These are phyloP conservation scores for Aspergillus pseudonomiae DNA, from an alignment of 2,329 filamentous ascomycete genomes.

Conservation along the genomic window DNA sequence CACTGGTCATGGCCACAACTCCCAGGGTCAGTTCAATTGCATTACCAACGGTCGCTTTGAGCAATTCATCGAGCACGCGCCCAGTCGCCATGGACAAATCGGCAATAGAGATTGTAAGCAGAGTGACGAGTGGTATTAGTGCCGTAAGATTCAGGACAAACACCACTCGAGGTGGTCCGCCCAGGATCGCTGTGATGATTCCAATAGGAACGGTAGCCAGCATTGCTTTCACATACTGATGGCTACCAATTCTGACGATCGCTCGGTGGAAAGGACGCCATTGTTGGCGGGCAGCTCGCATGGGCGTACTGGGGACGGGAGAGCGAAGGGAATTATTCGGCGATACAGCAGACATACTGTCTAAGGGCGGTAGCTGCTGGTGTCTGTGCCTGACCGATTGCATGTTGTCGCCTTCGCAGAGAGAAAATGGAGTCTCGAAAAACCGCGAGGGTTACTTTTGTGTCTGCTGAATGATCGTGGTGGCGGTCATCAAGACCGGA, in stretches of 20 bases:
- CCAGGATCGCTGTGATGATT: constrained; percentile 67
- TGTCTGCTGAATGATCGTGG: neutral
- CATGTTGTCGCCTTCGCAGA: neutral
- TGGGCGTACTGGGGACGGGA: neutral
- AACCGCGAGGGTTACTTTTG: neutral
- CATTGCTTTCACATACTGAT: constrained; percentile 67
- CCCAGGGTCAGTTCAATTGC: constrained; percentile 77
- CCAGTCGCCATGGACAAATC: constrained; percentile 67
- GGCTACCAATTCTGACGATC: constrained; percentile 2
- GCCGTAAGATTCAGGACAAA: constrained; percentile 87
- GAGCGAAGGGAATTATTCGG: neutral
- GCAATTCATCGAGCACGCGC: constrained; percentile 76
- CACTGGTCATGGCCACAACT: constrained; percentile 71
- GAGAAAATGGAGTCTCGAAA: neutral
- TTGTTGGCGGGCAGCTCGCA: neutral
- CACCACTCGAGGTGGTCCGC: constrained; percentile 58
- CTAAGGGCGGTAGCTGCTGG: neutral
- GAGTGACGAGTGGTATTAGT: constrained; percentile 77
- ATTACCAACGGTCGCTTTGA: constrained; percentile 86
- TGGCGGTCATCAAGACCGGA: neutral
- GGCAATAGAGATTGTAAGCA: constrained; percentile 79
- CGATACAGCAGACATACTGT: neutral
- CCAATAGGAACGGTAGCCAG: constrained; percentile 66
- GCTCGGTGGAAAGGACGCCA: constrained; percentile 1
- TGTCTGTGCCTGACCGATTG: constrained; percentile 5